A percentile compares a stretch with the other conserved stretches of the same genome.
phyloP scores from a whole-genome alignment of 2,329 filamentous ascomycete species.

The Cladosporium sp. region DNA sequence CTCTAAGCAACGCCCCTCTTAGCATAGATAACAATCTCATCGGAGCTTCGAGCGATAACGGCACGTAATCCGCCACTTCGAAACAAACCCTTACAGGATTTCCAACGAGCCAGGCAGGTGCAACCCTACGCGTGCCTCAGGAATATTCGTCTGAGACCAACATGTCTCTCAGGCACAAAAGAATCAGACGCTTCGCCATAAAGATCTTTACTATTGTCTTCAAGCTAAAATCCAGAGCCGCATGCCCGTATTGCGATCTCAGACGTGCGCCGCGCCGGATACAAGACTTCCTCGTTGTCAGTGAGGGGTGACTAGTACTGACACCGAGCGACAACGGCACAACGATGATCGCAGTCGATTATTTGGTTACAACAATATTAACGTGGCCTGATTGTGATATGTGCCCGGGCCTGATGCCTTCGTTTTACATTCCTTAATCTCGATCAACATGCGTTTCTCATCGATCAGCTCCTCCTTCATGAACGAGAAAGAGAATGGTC shows the following conservation, averaged over 20 bases:
- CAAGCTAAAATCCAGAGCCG: neutral
- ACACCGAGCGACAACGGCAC: conserved; percentile 1
- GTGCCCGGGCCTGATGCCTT: neutral
- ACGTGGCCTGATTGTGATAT: neutral
- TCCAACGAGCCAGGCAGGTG: neutral
- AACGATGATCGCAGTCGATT: neutral
- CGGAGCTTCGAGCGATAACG: neutral
- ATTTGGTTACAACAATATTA: neutral
- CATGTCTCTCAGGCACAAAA: neutral
- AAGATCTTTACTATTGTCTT: neutral
- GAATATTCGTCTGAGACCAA: neutral
- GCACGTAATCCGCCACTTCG: neutral
- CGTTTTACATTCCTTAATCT: neutral
- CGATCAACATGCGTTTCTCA: neutral
- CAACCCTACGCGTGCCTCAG: neutral
- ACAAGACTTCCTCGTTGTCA: conserved; percentile 2
- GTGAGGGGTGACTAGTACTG: neutral
- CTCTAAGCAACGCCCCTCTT: neutral
- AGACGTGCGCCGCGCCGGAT: conserved; percentile 15
- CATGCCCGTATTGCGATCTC: neutral
- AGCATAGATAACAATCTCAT: neutral
- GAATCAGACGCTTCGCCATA: neutral
- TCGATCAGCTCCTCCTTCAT: conserved; percentile 1
- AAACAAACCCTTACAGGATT: neutral
- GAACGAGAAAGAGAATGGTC: neutral